phyloP scores from a whole-genome alignment of 768 basidiomycete species.

The Boletales sp. region DNA sequence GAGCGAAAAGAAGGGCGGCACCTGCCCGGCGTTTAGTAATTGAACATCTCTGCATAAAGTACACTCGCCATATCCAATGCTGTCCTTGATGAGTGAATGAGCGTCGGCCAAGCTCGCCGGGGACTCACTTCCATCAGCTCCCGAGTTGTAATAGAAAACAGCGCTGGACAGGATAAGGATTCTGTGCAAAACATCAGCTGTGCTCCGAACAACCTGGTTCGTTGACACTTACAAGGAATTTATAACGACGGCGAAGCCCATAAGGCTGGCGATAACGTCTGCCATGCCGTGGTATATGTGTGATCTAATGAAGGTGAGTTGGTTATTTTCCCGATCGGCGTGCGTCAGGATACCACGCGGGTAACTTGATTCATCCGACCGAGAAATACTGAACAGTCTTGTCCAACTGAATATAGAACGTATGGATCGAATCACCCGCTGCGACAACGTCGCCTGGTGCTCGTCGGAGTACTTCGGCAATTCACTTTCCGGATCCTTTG shows the following conservation, averaged over 20 bases:
- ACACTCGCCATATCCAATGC: slow-evolving; percentile 62
- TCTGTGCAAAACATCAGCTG: slow-evolving; percentile 32
- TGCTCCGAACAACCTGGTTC: not conserved
- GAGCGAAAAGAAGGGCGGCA: slow-evolving; percentile 82
- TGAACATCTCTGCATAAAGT: not conserved
- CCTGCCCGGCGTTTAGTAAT: slow-evolving; percentile 37
- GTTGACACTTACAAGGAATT: slow-evolving; percentile 63
- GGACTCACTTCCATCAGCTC: slow-evolving; percentile 34
- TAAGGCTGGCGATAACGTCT: slow-evolving; percentile 64
- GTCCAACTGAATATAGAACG: slow-evolving; percentile 7
- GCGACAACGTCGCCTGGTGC: slow-evolving; percentile 20
- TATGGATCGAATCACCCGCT: slow-evolving; percentile 11
- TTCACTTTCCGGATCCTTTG: slow-evolving; percentile 21
- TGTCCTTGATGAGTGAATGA: slow-evolving; percentile 62
- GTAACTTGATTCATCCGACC: slow-evolving; percentile 16
- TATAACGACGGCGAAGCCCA: slow-evolving; percentile 85
- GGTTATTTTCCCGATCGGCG: slow-evolving; percentile 54
- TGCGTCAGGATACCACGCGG: slow-evolving; percentile 39
- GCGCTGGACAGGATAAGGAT: slow-evolving; percentile 81
- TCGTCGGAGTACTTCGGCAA: slow-evolving; percentile 12
- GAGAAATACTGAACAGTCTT: slow-evolving; percentile 24
- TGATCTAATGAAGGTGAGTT: slow-evolving; percentile 50
- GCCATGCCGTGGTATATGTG: slow-evolving; percentile 65
- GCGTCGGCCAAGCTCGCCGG: slow-evolving; percentile 85
- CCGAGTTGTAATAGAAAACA: slow-evolving; percentile 65